Base-by-base conservation (phyloP, 345 rosid species). In the Cardamine chenopodiifolia region DNA sequence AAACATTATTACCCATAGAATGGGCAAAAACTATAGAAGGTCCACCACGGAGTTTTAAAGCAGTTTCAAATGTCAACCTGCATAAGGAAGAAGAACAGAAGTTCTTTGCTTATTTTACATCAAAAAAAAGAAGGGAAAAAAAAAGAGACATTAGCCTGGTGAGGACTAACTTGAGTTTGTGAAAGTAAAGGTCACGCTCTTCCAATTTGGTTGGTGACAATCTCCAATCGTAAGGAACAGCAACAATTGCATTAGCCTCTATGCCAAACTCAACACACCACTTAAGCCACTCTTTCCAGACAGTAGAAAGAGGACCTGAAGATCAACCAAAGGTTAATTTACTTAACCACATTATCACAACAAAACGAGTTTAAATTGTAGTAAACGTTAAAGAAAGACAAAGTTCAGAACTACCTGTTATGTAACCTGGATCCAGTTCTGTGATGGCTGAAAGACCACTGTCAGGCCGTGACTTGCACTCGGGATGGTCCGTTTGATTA, bases 191-290 rank as follows among this genome's bases (percentile, higher is more conserved):
- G 75, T 95, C 99, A 59, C 99, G 85, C 84, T 92, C 96, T 88
- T 95, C 99, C 18, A 92, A 91, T 88, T 85, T 87, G 48, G 97
- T 85, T 15, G 99, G 99, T 32, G 98, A 73, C 82, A 95, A 79
- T 81, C 99, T 92, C 98, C 98, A 95, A 77, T 95, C 99, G 71
- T 90, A 95, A 4, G 99, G 99, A 72, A 81, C 99, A 75, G 99
- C 97, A 61, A 95, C 83, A 39, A 95, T 90, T 31, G 96, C 92
- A 84, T 95, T 90, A 42, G 99, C 90, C 79, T 92, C 97, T 19
- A 95, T 83, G 25, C 99, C 99, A 69, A 95, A 92, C 84, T 92
- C 92, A 73, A 95, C 85, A 82, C 99, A 95, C 99, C 99, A 95
- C 81, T 88, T 92, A 68, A 95, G 82, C 98, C 99, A 95, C 50